phyloP scores from a whole-genome alignment of 2,329 filamentous ascomycete genomes.

The Cercospora sp. region DNA sequence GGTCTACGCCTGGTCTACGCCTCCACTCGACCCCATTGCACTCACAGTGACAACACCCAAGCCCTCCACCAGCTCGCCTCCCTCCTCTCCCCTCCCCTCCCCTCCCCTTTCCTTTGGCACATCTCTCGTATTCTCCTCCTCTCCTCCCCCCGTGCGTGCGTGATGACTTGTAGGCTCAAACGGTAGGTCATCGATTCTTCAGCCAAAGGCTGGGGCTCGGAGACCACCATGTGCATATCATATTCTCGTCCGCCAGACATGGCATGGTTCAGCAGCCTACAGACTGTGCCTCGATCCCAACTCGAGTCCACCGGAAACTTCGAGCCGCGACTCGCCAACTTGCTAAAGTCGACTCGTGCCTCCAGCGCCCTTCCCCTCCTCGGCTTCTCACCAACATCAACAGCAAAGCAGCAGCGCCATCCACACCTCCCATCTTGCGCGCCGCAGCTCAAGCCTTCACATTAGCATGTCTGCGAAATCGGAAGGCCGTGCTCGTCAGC shows the following conservation, averaged over 20 bases:
- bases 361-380: background rate
- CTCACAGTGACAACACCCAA: background rate
- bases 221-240: background rate
- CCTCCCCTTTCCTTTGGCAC: background rate
- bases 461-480: background rate
- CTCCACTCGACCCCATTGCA: background rate
- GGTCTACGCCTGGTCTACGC: background rate
- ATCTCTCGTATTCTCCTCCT: background rate
- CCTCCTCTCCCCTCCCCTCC: background rate
- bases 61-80: background rate
- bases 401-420: background rate
- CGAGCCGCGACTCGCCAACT: background rate
- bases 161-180: background rate
- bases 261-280: background rate
- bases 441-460: background rate
- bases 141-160: background rate
- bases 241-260: background rate
- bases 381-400: background rate
- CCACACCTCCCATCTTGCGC: background rate
- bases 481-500: background rate
- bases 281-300: background rate
- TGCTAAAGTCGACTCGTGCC: background rate
- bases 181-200: slow-evolving; percentile 3
- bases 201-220: background rate
- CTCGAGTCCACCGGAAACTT: background rate